Evolutionary conservation across 164 flowering plant species (phyloP), one percentile per base, ranked within the genome.

Genomic region (Akebia trifoliata): DNA sequence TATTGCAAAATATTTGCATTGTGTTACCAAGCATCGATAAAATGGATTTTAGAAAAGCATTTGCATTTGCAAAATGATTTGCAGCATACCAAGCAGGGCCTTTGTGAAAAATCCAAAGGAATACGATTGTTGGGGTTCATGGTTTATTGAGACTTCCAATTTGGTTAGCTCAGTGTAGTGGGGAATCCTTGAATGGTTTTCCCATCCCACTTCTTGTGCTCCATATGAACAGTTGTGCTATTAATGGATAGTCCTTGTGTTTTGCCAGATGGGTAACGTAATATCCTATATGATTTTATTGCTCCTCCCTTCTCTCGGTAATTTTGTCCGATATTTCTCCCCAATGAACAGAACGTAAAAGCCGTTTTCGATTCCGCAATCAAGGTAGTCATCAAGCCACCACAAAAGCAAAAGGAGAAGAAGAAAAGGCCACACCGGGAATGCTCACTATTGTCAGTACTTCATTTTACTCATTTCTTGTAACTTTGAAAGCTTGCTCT

Each of bases 331-430:
- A 15, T 45, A 21, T 43, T 54, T 39, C 49, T 42, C 4, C 62
- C 43, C 52, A 48, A 59, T 65, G 61, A 57, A 50, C 81, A 93
- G 99, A 90, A 93, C 67, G 97, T 93, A 57, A 93, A 93, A 77
- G 87, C 89, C 21, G 95, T 90, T 56, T 93, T 93, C 69, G 99
- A 93, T 81, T 86, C 93, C 54, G 90, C 99, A 54, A 93, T 93
- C 77, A 86, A 62, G 69, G 95, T 86, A 57, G 99, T 93, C 6
- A 84, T 93, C 80, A 91, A 85, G 73, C 99, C 97, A 38, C 85
- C 85, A 25, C 86, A 72, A 59, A 87, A 77, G 59, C 87, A 72
- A 52, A 85, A 81, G 70, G 88, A 81, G 72, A 83, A 87, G 81
- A 86, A 82, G 83, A 84, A 82, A 73, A 83, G 81, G 71, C 75